Evolutionary conservation across 176 grass and related monocot species (phyloP).

Genomic region (Musa schizocarpa): DNA sequence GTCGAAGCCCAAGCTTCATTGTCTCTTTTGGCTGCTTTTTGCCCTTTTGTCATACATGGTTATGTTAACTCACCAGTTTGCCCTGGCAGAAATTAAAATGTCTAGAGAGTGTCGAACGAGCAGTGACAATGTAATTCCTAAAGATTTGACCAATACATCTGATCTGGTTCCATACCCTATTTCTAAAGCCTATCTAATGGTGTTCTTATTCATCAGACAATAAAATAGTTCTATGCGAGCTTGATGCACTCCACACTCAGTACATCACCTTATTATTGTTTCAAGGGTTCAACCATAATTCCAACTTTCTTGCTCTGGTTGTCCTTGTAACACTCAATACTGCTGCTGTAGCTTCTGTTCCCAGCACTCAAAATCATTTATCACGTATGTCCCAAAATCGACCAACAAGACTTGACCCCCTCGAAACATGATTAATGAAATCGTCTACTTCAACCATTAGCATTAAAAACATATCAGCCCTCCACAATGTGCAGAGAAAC

Average conservation of each 20-base stretch:
- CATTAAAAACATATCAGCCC: too few species aligned
- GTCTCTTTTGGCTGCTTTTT: not conserved
- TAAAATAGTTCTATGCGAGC: not conserved
- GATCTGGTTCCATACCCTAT: too few species aligned
- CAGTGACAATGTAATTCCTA: too few species aligned
- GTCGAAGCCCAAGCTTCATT: not conserved
- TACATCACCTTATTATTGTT: not conserved
- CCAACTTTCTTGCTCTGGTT: not conserved
- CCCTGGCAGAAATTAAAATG: not conserved
- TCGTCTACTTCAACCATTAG: too few species aligned
- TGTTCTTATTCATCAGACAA: too few species aligned
- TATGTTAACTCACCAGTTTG: not conserved
- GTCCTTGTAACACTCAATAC: not conserved
- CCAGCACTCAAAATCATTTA: not conserved
- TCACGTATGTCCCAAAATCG: too few species aligned
- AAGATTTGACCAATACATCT: too few species aligned
- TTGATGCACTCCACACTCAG: not conserved
- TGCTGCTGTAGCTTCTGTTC: not conserved
- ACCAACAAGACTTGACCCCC: too few species aligned
- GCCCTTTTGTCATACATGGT: not conserved
- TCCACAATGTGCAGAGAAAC: too few species aligned
- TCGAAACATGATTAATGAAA: too few species aligned
- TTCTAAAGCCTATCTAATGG: too few species aligned
- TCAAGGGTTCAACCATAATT: not conserved
- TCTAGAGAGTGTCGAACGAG: not conserved